Conservation (phyloP, 352 stramenopile genomes). For the Halophytophthora polymorphica region DNA sequence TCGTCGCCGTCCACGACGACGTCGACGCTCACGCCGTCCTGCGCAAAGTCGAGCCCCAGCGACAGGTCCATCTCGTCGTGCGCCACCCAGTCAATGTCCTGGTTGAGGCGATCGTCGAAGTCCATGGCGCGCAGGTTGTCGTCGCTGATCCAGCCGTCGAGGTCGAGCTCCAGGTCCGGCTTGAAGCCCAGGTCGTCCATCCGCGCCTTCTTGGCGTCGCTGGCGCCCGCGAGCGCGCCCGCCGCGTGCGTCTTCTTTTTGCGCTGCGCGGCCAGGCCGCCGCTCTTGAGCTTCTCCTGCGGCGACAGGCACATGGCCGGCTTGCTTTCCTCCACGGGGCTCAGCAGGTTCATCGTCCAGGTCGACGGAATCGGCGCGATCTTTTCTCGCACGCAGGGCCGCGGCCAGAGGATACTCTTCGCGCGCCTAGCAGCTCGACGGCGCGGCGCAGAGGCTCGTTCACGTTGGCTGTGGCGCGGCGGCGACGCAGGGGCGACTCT, state of each 20-base stretch:
- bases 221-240: slow-evolving; percentile 7
- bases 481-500: background rate
- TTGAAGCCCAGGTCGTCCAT: slow-evolving; percentile 29
- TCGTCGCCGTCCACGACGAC: slow-evolving; percentile 28
- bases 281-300: slow-evolving; percentile 61
- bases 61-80: slow-evolving; percentile 65
- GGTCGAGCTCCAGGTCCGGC: slow-evolving; percentile 36
- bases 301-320: slow-evolving; percentile 60
- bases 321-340: slow-evolving; percentile 45
- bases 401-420: background rate
- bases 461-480: slow-evolving; percentile 8
- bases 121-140: slow-evolving; percentile 75
- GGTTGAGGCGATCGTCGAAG: slow-evolving; percentile 67
- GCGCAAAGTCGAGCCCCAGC: slow-evolving; percentile 51
- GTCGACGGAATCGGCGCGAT: slow-evolving; percentile 11
- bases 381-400: slow-evolving; percentile 6
- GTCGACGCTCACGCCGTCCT: slow-evolving; percentile 18
- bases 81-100: slow-evolving; percentile 82
- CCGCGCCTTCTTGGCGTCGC: slow-evolving; percentile 28
- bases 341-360: slow-evolving; percentile 23
- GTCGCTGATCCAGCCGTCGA: slow-evolving; percentile 76
- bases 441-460: slow-evolving; percentile 6
- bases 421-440: slow-evolving; percentile 1
- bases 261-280: slow-evolving; percentile 24
- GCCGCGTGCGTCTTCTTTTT: slow-evolving; percentile 37